Evolutionary conservation across 805 yeast species (phyloP).

Genomic region (Saccharomycopsis olivae): DNA sequence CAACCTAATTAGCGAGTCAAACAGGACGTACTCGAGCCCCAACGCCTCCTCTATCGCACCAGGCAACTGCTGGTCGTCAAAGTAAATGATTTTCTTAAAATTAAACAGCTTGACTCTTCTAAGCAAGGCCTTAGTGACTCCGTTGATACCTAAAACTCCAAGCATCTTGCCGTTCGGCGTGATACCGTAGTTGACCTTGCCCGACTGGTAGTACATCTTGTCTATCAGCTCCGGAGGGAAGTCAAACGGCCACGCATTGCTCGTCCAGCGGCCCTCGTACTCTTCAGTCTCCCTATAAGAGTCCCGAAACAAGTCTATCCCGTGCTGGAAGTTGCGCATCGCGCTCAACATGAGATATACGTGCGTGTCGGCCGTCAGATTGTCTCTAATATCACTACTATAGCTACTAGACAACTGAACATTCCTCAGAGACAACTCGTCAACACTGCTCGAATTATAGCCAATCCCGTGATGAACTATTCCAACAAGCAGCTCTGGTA

Average conservation of each 20-base stretch:
- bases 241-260: constrained; percentile 3
- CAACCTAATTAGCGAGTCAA: neutral
- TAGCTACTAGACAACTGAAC: constrained; percentile 10
- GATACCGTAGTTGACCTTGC: constrained; percentile 1
- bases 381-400: constrained; percentile 10
- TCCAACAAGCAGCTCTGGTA: constrained; percentile 11
- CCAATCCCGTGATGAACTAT: constrained; percentile 1
- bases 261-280: neutral
- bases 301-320: constrained; percentile 1
- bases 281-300: constrained; percentile 1
- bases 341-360: constrained; percentile 12
- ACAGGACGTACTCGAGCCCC: constrained; percentile 8
- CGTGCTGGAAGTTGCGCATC: constrained; percentile 9
- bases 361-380: constrained; percentile 16
- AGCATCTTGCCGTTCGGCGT: constrained; percentile 10
- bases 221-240: constrained; percentile 3
- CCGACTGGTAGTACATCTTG: neutral
- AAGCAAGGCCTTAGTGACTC: constrained; percentile 5
- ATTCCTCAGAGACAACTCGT: constrained; percentile 2
- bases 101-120: constrained; percentile 2
- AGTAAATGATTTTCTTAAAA: constrained; percentile 8
- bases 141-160: constrained; percentile 14
- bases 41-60: constrained; percentile 1
- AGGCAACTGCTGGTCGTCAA: constrained; percentile 4
- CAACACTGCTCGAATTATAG: constrained; percentile 3